Evolutionary conservation across 176 grass and related monocot genomes (phyloP).

Genomic region (Thinopyrum elongatum): DNA sequence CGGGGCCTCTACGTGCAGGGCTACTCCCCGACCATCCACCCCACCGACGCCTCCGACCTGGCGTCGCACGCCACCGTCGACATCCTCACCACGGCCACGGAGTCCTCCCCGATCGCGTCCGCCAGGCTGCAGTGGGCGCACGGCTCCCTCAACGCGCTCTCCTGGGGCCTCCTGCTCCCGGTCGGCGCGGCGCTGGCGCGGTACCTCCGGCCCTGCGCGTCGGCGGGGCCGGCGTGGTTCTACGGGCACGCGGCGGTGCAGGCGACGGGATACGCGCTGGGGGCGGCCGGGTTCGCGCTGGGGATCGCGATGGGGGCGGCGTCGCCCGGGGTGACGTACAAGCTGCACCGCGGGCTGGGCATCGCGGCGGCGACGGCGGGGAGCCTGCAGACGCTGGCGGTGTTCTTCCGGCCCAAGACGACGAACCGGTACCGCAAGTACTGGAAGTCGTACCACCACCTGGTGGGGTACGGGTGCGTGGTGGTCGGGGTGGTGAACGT

Average conservation of each 20-base stretch:
- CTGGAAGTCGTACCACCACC: constrained; percentile 99
- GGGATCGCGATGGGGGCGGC: constrained; percentile 75
- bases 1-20: constrained; percentile 93
- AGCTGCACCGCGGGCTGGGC: constrained; percentile 81
- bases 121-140: constrained; percentile 54
- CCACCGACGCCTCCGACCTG: constrained; percentile 74
- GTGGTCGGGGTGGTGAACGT: constrained; percentile 97
- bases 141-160: constrained; percentile 62
- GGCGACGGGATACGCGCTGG: constrained; percentile 53
- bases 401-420: constrained; percentile 92
- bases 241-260: constrained; percentile 80
- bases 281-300: constrained; percentile 74
- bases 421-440: constrained; percentile 95
- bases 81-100: constrained; percentile 81
- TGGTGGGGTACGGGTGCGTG: constrained; percentile 85
- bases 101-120: constrained; percentile 38
- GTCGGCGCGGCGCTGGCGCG: constrained; percentile 67
- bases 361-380: constrained; percentile 72
- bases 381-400: constrained; percentile 82
- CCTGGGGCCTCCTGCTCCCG: constrained; percentile 88
- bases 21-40: constrained; percentile 95
- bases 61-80: constrained; percentile 85
- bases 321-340: constrained; percentile 74
- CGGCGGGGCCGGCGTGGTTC: constrained; percentile 76
- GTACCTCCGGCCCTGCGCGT: constrained; percentile 80